Evolutionary conservation across 1,284 basidiomycete species (phyloP), one percentile per base, ranked within the genome.

Genomic region (Fomitopsis pinicola): DNA sequence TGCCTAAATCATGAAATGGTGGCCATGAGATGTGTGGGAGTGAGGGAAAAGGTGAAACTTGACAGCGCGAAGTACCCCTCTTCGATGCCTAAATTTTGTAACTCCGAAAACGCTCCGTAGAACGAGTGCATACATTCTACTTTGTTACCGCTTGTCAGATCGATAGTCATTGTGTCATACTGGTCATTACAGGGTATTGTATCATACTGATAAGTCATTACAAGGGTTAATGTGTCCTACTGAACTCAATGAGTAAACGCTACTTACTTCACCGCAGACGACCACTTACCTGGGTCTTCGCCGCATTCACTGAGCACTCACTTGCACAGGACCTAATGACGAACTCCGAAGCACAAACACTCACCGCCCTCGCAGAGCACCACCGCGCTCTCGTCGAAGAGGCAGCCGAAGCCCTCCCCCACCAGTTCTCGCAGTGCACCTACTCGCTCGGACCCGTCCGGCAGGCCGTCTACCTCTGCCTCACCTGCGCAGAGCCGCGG

Each of bases 391-490:
- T 91, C 26, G 72, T 89, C 15, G 78, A 83, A 68, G 87, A 89
- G 69, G 89, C 89, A 12, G 81, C 88, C 6, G 78, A 86, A 55
- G 89, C 88, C 1, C 76, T 92, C 45, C 91, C 90, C 1, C 88
- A 91, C 72, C 80, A 84, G 58, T 92, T 92, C 71, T 84, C 85
- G 8, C 81, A 84, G 54, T 92, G 90, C 71, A 89, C 91, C 2
- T 86, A 88, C 70, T 66, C 77, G 50, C 76, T 85, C 62, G 90
- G 90, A 0, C 76, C 77, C 57, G 75, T 89, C 52, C 72, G 73
- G 42, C 91, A 93, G 73, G 84, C 89, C 0, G 83, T 92, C 17
- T 90, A 92, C 72, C 83, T 91, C 56, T 93, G 91, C 71, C 71
- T 85, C 6, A 87, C 88, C 1, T 93, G 91, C 72, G 78, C 81